Evolutionary conservation across 1,284 basidiomycete species (phyloP).

Genomic region (Filobasidium uniguttulatum): DNA sequence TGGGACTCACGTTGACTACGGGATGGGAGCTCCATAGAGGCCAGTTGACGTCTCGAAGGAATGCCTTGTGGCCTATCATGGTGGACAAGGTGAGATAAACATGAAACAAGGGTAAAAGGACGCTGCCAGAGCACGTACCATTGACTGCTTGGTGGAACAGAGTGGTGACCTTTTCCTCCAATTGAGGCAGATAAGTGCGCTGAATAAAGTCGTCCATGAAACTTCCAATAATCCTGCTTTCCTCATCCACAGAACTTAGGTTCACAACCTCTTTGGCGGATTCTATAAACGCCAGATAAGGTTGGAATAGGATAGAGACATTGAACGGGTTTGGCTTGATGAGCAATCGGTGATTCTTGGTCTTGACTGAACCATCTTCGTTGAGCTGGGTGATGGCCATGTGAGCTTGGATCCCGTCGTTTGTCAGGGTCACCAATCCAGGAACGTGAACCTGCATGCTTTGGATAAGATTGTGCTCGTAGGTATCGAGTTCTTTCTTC

Average conservation of each 20-base stretch:
- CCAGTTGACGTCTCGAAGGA: constrained; percentile 8
- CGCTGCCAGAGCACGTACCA: constrained; percentile 40
- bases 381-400: constrained; percentile 8
- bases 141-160: constrained; percentile 76
- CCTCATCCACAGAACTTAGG: constrained; percentile 49
- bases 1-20: constrained; percentile 48
- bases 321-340: constrained; percentile 90
- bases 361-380: constrained; percentile 49
- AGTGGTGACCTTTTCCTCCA: constrained; percentile 84
- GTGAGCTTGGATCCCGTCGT: constrained; percentile 5
- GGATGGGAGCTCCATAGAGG: constrained; percentile 13
- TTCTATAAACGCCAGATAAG: constrained; percentile 73
- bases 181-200: constrained; percentile 80
- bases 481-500: constrained; percentile 52
- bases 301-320: constrained; percentile 83
- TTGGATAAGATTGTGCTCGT: constrained; percentile 75
- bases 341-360: constrained; percentile 59
- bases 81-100: neutral
- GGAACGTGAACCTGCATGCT: constrained; percentile 84
- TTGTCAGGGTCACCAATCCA: constrained; percentile 44
- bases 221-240: constrained; percentile 52
- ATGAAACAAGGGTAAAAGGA: neutral
- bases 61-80: constrained; percentile 5
- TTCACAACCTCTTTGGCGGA: constrained; percentile 56
- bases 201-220: constrained; percentile 83